These are phyloP conservation scores for Dendrobium catenatum DNA, from an alignment of 106 monocot species.

Conservation along the genomic window DNA sequence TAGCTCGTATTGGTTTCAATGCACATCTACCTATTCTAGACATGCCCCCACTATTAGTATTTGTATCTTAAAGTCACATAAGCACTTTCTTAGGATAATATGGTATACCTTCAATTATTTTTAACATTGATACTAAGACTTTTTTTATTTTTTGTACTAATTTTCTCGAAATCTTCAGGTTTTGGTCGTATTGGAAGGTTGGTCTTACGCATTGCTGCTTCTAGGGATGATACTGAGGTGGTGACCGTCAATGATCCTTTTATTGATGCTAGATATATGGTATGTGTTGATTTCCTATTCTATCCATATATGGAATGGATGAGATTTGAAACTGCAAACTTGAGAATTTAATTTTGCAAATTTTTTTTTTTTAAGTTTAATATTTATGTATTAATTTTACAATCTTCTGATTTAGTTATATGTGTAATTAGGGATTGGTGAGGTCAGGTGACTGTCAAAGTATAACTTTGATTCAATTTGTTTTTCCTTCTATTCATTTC, in stretches of 20 bases:
- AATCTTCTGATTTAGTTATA: too few relatives aligned
- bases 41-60: neutral
- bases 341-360: too few relatives aligned
- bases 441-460: too few relatives aligned
- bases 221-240: constrained; percentile 89
- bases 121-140: neutral
- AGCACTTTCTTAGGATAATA: neutral
- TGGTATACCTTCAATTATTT: neutral
- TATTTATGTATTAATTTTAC: too few relatives aligned
- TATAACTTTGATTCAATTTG: too few relatives aligned
- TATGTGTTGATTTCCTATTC: constrained; percentile 12
- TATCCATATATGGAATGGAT: too few relatives aligned
- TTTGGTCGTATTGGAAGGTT: constrained; percentile 97
- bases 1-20: neutral
- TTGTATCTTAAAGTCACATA: neutral
- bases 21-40: too few relatives aligned
- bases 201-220: constrained; percentile 72
- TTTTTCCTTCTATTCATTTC: too few relatives aligned
- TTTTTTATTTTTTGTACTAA: neutral
- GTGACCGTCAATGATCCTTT: constrained; percentile 95
- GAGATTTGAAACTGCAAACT: too few relatives aligned
- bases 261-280: constrained; percentile 97
- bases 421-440: too few relatives aligned
- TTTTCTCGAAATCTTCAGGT: constrained; percentile 25
- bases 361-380: too few relatives aligned